Evolutionary conservation across 176 grass and related monocot species (phyloP).

Genomic region (Rhynchospora pubera): DNA sequence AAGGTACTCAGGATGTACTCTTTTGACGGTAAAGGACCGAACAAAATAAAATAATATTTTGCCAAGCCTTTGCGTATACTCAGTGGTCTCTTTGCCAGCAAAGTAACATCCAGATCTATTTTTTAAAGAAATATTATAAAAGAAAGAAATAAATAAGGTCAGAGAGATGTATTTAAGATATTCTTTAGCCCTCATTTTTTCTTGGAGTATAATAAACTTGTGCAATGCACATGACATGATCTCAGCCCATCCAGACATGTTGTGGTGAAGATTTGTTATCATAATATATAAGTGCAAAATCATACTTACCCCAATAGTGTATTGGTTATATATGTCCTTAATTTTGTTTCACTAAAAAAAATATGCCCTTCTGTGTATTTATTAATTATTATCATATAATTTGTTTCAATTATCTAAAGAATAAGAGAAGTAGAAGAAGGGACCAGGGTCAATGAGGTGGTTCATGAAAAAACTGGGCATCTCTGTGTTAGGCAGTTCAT

Average conservation of each 20-base stretch:
- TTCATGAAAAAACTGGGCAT: slow-evolving; percentile 16
- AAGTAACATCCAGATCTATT: not conserved
- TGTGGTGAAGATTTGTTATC: too few species aligned
- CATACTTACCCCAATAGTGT: too few species aligned
- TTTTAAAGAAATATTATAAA: not conserved
- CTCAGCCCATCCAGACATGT: too few species aligned
- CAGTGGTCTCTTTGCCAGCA: not conserved
- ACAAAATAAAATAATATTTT: not conserved
- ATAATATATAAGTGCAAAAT: too few species aligned
- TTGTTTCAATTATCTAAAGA: not conserved
- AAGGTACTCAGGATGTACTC: not conserved
- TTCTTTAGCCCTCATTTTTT: not conserved
- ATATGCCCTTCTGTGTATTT: not conserved
- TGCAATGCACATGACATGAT: not conserved
- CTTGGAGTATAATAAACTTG: not conserved
- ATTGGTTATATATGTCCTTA: too few species aligned
- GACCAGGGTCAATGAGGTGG: slow-evolving; percentile 19
- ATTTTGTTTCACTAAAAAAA: too few species aligned
- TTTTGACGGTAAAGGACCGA: not conserved
- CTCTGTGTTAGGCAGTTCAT: not conserved
- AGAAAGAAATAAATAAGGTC: not conserved
- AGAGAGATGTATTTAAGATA: not conserved
- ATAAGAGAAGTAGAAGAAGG: not conserved
- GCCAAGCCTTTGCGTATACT: not conserved
- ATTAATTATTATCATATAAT: not conserved